Evolutionary conservation across 495 filamentous ascomycete species (phyloP).

Genomic region (Penicillium dipodomyicola): DNA sequence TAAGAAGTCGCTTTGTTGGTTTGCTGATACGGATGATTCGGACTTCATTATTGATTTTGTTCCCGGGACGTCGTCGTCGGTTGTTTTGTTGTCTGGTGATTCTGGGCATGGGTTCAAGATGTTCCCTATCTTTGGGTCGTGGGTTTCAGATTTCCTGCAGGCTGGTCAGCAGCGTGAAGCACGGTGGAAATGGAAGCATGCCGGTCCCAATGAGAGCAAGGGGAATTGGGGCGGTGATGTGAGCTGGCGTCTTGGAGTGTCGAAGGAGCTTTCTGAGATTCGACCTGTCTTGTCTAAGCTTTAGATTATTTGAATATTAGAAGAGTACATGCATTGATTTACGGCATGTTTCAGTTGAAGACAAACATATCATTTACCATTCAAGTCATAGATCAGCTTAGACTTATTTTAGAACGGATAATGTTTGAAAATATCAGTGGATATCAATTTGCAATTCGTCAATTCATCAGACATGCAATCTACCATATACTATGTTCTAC

Average conservation of each 20-base stretch:
- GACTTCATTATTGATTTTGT: conserved; percentile 59
- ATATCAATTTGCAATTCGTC: neutral
- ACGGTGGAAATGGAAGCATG: conserved; percentile 48
- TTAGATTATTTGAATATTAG: conserved; percentile 12
- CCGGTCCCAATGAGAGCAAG: conserved; percentile 12
- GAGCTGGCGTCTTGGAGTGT: conserved; percentile 39
- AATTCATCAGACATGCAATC: conserved; percentile 1
- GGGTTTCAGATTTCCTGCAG: conserved; percentile 43
- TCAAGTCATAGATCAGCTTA: neutral
- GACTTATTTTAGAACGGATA: neutral
- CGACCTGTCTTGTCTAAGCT: conserved; percentile 28
- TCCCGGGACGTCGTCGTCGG: conserved; percentile 41
- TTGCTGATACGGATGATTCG: conserved; percentile 55
- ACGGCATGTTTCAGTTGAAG: neutral
- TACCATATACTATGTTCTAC: conserved; percentile 41
- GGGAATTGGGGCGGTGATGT: conserved; percentile 41
- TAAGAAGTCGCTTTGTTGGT: conserved; percentile 54
- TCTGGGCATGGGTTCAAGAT: conserved; percentile 62
- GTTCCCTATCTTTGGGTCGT: conserved; percentile 53
- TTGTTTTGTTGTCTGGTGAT: conserved; percentile 52
- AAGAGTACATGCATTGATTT: conserved; percentile 1
- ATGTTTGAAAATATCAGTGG: neutral
- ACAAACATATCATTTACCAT: neutral
- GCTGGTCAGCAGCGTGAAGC: conserved; percentile 30
- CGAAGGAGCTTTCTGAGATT: conserved; percentile 35